phyloP scores from a whole-genome alignment of 257 asterid species.

The Solanum appendiculatum region DNA sequence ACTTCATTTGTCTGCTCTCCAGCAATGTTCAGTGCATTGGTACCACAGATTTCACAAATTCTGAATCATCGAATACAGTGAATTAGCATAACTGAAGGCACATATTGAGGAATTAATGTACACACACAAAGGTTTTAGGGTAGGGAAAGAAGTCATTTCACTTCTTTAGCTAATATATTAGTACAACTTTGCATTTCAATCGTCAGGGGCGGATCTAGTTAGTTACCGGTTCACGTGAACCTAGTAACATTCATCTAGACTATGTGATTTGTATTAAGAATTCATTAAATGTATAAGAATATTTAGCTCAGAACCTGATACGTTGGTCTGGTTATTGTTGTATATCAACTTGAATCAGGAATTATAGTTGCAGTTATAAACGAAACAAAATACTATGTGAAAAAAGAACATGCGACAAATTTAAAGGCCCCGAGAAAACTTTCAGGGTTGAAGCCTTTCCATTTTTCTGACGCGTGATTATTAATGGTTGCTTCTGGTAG shows the following conservation, averaged over 20 bases:
- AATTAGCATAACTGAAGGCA: not conserved
- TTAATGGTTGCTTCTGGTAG: not conserved
- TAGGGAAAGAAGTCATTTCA: not conserved
- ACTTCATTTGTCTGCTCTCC: not conserved
- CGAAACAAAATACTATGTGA: not conserved
- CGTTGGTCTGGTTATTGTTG: not conserved
- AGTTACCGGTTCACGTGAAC: not conserved
- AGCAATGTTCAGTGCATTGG: not conserved
- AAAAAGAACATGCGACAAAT: not conserved
- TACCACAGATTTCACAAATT: slow-evolving; percentile 8
- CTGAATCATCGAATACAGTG: not conserved
- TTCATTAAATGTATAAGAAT: not conserved
- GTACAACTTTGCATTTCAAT: not conserved
- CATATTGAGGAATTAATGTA: not conserved
- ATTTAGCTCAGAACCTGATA: not conserved
- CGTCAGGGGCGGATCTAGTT: not conserved
- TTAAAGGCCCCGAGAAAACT: not conserved
- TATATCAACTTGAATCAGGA: not conserved
- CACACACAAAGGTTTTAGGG: not conserved
- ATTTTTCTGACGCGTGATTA: not conserved
- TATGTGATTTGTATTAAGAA: not conserved
- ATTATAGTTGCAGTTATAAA: not conserved
- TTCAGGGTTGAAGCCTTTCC: not conserved
- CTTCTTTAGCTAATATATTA: not conserved
- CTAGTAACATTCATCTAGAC: not conserved